Percentiles rank a stretch among this genome's conserved stretches.
Evolutionary conservation across 2,329 filamentous ascomycete species (phyloP).

Genomic region (Paracoccidioides lutzii): DNA sequence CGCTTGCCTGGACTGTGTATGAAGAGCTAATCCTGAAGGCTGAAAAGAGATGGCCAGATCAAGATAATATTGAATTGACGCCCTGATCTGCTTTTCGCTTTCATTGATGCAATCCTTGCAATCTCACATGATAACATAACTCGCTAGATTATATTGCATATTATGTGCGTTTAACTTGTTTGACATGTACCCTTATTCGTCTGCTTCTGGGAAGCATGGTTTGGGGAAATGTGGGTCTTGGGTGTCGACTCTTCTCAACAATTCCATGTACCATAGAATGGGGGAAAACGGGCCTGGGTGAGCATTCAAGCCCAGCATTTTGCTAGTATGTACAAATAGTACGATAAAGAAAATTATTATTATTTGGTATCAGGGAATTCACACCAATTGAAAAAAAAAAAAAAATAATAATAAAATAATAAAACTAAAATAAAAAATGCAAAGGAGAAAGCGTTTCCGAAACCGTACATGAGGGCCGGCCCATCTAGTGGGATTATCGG

Average conservation of each 20-base stretch:
- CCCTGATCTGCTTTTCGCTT: neutral
- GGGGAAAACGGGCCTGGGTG: neutral
- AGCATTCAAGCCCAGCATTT: neutral
- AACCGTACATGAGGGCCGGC: too few species aligned
- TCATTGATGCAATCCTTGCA: neutral
- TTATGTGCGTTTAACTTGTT: neutral
- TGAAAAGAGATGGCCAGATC: slow-evolving; percentile 33
- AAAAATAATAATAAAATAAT: too few species aligned
- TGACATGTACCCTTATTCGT: slow-evolving; percentile 1
- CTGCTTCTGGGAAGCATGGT: neutral
- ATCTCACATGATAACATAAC: neutral
- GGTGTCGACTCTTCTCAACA: neutral
- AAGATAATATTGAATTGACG: slow-evolving; percentile 15
- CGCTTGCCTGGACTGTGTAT: slow-evolving; percentile 95
- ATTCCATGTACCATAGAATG: neutral
- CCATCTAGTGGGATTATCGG: too few species aligned
- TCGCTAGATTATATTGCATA: neutral
- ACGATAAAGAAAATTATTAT: neutral
- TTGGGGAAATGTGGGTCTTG: neutral
- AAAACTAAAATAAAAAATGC: too few species aligned
- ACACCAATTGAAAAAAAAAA: too few species aligned
- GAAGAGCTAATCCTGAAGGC: slow-evolving; percentile 78
- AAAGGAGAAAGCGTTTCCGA: too few species aligned
- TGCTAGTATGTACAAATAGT: neutral
- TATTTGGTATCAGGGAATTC: too few species aligned